These are phyloP conservation scores for Phycomyces blakesleeanus DNA, from an alignment of 192 early-diverging fungal genomes.

Conservation along the genomic window DNA sequence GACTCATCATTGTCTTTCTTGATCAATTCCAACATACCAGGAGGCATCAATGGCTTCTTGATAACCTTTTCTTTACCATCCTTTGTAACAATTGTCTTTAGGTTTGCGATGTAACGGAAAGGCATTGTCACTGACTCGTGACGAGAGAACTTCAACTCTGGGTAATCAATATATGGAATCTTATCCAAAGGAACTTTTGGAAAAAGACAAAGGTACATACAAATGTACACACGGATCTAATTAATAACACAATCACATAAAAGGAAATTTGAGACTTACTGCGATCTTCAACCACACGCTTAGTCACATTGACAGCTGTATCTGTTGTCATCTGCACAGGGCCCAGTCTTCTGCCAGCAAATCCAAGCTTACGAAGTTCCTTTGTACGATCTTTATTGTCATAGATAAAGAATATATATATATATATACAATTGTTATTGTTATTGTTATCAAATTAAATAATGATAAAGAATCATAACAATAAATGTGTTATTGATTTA, in stretches of 20 bases:
- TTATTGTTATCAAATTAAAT: no score
- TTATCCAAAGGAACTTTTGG: conserved; percentile 58
- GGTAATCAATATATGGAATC: conserved; percentile 69
- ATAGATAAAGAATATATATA: not conserved
- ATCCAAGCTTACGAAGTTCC: conserved; percentile 65
- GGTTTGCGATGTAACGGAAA: conserved; percentile 67
- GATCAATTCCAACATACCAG: conserved; percentile 70
- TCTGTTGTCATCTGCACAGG: conserved; percentile 84
- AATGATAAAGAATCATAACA: not conserved
- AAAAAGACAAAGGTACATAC: no score
- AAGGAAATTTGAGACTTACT: conserved; percentile 32
- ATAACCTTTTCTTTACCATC: conserved; percentile 40
- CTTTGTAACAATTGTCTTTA: conserved; percentile 29
- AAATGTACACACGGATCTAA: no score
- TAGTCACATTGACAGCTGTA: conserved; percentile 72
- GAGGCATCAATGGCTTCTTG: conserved; percentile 60
- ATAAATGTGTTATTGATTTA: conserved; percentile 15
- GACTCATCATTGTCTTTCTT: conserved; percentile 65
- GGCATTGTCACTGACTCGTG: conserved; percentile 76
- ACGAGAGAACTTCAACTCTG: conserved; percentile 64
- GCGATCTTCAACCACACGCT: conserved; percentile 61
- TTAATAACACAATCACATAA: no score
- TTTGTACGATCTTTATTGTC: conserved; percentile 44
- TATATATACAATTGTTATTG: not conserved
- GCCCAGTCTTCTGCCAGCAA: conserved; percentile 68